A percentile compares a stretch with the other conserved stretches of the same genome.
Evolutionary conservation across 164 flowering plant species (phyloP).

Genomic region (Stephania cephalantha): DNA sequence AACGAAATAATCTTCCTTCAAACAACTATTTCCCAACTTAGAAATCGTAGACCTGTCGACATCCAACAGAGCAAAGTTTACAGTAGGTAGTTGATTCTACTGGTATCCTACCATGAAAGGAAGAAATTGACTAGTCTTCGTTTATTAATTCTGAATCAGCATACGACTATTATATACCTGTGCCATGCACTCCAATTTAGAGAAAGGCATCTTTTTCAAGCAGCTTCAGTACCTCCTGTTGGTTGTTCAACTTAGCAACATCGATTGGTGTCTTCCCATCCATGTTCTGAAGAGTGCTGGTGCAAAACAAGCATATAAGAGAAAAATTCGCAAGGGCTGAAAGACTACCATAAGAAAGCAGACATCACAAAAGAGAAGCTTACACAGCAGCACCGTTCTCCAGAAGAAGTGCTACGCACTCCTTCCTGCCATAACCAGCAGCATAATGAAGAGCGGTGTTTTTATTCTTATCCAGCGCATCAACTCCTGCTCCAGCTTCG

Average conservation of each 20-base stretch:
- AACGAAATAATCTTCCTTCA: neutral
- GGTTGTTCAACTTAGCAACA: conserved; percentile 92
- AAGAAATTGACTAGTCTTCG: neutral
- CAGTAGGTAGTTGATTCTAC: neutral
- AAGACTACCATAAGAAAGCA: neutral
- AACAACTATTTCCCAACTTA: neutral
- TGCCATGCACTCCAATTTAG: neutral
- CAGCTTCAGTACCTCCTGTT: conserved; percentile 74
- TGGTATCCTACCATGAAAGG: neutral
- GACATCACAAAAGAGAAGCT: conserved; percentile 19
- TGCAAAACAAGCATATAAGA: conserved; percentile 4
- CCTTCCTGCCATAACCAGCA: conserved; percentile 96
- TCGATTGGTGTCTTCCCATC: conserved; percentile 95
- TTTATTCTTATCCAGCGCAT: conserved; percentile 87
- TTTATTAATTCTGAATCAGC: neutral
- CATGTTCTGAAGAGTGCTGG: conserved; percentile 91
- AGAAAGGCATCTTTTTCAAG: conserved; percentile 94
- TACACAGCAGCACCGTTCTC: conserved; percentile 96
- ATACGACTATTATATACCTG: neutral
- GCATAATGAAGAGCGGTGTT: conserved; percentile 98
- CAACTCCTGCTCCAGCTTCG: conserved; percentile 82
- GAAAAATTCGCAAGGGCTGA: neutral
- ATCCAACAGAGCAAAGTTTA: neutral
- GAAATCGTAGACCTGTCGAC: neutral
- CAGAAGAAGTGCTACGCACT: conserved; percentile 85